Base-by-base conservation (phyloP, 768 basidiomycete species). In the Tricholoma sp. region DNA sequence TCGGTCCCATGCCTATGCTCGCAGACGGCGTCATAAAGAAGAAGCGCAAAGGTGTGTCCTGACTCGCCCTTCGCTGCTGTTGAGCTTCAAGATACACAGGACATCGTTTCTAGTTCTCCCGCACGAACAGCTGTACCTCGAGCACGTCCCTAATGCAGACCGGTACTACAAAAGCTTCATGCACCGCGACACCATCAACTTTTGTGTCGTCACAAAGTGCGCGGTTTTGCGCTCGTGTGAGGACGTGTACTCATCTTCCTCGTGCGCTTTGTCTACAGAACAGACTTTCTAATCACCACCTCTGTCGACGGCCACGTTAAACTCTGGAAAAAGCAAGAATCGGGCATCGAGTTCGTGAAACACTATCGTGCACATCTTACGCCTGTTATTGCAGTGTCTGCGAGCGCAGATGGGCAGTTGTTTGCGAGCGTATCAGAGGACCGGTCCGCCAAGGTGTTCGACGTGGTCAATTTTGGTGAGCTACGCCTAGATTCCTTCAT, bases 301-400 rank as follows among this genome's bases (percentile, higher is more conserved):
- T 98, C 96, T 2, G 72, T 94, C 9, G 97, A 98, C 67, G 97
- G 97, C 2, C 89, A 94, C 70, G 71, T 98, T 60, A 99, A 99
- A 70, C 72, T 99, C n/a, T 99, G 97, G 97, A 98, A 97, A 78
- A 99, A 99, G 72, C 94, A 97, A 74, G 90, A 94, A 18, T 69
- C 77, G 6, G 96, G 95, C 4, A 94, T 99, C 65, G 97, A 98
- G 73, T 98, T 98, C 64, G 96, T 98, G 57, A 99, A 99, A 73
- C 92, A 95, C 61, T 99, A 96, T 70, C 87, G 97, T 47, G 94
- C 97, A 1, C 95, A 97, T 64, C 77, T 95, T 18, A 79, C 81
- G 24, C 83, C 91, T 8, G 81, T 98, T 24, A 76, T 85, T 3
- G 84, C 82, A 7, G 87, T 98, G 4, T 89, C 89, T 20, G 89